Conservation (phyloP, 2,329 filamentous ascomycete genomes). For the Colletotrichum aenigma region DNA sequence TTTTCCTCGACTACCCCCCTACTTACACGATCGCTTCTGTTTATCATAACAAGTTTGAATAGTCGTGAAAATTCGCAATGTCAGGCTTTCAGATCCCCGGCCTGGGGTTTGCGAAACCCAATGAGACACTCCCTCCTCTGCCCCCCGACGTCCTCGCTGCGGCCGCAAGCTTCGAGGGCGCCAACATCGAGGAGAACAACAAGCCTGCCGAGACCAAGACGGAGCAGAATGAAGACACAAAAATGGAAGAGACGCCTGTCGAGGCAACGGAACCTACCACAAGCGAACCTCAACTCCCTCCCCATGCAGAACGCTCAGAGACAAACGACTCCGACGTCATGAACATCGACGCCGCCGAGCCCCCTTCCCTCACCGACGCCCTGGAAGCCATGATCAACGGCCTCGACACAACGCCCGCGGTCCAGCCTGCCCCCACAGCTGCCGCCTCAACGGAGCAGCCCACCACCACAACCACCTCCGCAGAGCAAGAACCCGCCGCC, state of each 20-base stretch:
- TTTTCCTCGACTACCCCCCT: not conserved
- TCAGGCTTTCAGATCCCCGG: constrained; percentile 48
- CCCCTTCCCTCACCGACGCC: constrained; percentile 43
- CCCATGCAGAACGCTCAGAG: not conserved
- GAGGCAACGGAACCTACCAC: not conserved
- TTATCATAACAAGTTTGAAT: accelerated
- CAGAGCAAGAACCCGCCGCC: constrained; percentile 23
- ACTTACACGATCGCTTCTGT: not conserved
- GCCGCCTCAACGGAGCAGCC: not conserved
- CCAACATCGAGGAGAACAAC: not conserved
- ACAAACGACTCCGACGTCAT: constrained; percentile 33
- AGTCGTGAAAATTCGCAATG: constrained; percentile 28
- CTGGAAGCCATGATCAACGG: constrained; percentile 49
- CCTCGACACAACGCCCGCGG: constrained; percentile 25
- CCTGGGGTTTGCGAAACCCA: constrained; percentile 46
- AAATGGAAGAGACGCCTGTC: not conserved
- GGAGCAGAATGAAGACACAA: not conserved
- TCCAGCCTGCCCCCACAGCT: not conserved
- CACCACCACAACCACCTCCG: not conserved
- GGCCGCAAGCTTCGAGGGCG: constrained; percentile 28
- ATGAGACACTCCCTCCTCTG: constrained; percentile 44
- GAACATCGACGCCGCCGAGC: constrained; percentile 39
- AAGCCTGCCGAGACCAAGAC: not conserved
- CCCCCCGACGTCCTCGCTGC: constrained; percentile 34
- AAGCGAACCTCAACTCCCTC: not conserved